phyloP scores from a whole-genome alignment of 73 alveolate species.

The Urostyla sp. region DNA sequence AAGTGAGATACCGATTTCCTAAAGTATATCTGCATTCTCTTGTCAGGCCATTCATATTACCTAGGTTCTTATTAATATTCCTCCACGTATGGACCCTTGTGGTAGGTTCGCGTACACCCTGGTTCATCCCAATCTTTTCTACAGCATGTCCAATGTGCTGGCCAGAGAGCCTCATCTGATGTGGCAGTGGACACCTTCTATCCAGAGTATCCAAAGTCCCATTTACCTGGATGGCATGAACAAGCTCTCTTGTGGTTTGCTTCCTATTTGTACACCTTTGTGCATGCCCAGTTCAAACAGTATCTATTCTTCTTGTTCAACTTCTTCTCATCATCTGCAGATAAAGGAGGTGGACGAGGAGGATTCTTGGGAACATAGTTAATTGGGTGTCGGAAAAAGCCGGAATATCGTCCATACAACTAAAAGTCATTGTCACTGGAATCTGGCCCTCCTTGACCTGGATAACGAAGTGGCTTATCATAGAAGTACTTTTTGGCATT shows the following conservation, averaged over 20 bases:
- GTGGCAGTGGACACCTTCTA: conserved; percentile 75
- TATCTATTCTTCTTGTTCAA: conserved; percentile 77
- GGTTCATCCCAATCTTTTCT: conserved; percentile 93
- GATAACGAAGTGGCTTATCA: conserved; percentile 77
- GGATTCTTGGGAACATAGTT: conserved; percentile 77
- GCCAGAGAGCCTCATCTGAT: conserved; percentile 86
- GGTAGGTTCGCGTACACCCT: conserved; percentile 91
- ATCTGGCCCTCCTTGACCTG: conserved; percentile 64
- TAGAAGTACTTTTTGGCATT: conserved; percentile 96
- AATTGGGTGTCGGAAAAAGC: conserved; percentile 70
- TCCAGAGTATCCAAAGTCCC: conserved; percentile 98
- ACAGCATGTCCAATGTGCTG: conserved; percentile 99
- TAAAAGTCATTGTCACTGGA: conserved; percentile 39
- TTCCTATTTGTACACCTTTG: conserved; percentile 81
- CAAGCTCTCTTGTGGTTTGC: conserved; percentile 91
- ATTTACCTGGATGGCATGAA: conserved; percentile 96
- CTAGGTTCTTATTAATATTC: conserved; percentile 77
- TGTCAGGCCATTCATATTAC: conserved; percentile 95
- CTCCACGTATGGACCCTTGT: conserved; percentile 87
- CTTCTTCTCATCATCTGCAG: conserved; percentile 75
- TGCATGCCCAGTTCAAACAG: conserved; percentile 96
- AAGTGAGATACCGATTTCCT: conserved; percentile 82
- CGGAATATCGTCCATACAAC: conserved; percentile 67
- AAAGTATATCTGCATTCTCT: conserved; percentile 85
- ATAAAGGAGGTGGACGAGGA: conserved; percentile 57